phyloP scores from a whole-genome alignment of 129 eudicot species.

The Escallonia herrerae region DNA sequence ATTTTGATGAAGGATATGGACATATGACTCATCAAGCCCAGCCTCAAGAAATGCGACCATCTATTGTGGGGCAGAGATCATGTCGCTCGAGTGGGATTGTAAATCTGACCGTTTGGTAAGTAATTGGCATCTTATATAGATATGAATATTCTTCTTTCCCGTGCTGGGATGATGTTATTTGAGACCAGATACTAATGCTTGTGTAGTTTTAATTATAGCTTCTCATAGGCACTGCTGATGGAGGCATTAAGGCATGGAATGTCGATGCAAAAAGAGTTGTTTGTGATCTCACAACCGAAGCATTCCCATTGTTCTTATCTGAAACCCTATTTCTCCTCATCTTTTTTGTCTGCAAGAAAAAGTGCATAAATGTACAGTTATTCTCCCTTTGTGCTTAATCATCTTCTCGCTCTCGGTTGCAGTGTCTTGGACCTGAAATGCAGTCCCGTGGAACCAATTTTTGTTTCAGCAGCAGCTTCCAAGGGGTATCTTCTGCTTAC shows the following conservation, averaged over 20 bases:
- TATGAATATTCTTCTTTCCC: not conserved
- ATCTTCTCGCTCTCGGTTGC: conserved; percentile 21
- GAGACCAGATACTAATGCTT: conserved; percentile 28
- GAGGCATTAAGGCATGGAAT: conserved; percentile 99
- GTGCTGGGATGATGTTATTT: conserved; percentile 20
- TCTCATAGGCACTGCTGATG: conserved; percentile 98
- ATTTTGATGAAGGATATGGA: conserved; percentile 75
- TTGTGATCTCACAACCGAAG: conserved; percentile 75
- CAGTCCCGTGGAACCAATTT: conserved; percentile 97
- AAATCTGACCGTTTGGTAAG: conserved; percentile 96
- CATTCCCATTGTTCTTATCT: conserved; percentile 63
- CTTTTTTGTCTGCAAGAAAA: not conserved
- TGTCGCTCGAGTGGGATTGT: conserved; percentile 99
- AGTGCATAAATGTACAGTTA: not conserved
- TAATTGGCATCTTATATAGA: not conserved
- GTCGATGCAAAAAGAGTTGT: conserved; percentile 97
- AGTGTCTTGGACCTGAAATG: conserved; percentile 89
- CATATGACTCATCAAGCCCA: conserved; percentile 74
- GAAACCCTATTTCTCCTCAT: not conserved
- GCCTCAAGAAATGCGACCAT: conserved; percentile 96
- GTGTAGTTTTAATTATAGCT: conserved; percentile 51
- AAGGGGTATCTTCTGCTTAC: conserved; percentile 38
- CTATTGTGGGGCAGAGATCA: conserved; percentile 94
- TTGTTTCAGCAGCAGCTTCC: conserved; percentile 98
- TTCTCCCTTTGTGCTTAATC: conserved; percentile 13